Evolutionary conservation across 2,329 filamentous ascomycete genomes (phyloP).

Genomic region (Penicillium corylophilum): DNA sequence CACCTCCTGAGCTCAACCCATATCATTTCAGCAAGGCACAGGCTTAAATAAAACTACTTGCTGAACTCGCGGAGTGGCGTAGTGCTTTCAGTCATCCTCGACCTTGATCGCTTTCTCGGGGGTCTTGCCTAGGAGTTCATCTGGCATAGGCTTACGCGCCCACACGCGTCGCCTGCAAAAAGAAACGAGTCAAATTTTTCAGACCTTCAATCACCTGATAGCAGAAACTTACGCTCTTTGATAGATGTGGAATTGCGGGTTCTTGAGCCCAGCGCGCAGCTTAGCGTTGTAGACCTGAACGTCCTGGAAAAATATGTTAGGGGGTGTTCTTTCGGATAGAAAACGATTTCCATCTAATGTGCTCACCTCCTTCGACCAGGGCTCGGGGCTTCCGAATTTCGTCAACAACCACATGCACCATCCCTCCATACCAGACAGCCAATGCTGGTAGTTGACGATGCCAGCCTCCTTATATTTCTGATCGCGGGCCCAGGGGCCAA

Average conservation of each 20-base stretch:
- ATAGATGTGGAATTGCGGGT: slow-evolving; percentile 19
- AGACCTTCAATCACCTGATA: background rate
- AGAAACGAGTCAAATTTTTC: background rate
- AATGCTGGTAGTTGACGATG: slow-evolving; percentile 27
- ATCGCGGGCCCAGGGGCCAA: slow-evolving; percentile 34
- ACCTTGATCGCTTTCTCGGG: background rate
- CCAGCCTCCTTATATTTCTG: slow-evolving; percentile 42
- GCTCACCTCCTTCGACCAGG: slow-evolving; percentile 18
- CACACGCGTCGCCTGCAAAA: slow-evolving; percentile 18
- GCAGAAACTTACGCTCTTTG: slow-evolving; percentile 19
- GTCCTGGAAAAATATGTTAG: too few relatives aligned
- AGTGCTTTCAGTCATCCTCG: background rate
- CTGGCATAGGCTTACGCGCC: slow-evolving; percentile 13
- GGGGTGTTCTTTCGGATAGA: too few relatives aligned
- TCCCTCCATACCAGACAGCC: slow-evolving; percentile 28
- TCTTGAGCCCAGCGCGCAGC: slow-evolving; percentile 21
- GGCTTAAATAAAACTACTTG: too few relatives aligned
- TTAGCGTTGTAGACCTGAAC: slow-evolving; percentile 21
- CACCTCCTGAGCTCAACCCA: background rate
- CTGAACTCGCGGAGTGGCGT: background rate
- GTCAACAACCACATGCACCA: slow-evolving; percentile 30
- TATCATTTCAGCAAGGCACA: too few relatives aligned
- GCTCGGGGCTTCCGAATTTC: slow-evolving; percentile 22
- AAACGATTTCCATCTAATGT: too few relatives aligned
- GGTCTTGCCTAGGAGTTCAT: slow-evolving; percentile 1